Evolutionary conservation across 495 filamentous ascomycete species (phyloP), one percentile per base, ranked within the genome.

Genomic region (Viridothelium virens): DNA sequence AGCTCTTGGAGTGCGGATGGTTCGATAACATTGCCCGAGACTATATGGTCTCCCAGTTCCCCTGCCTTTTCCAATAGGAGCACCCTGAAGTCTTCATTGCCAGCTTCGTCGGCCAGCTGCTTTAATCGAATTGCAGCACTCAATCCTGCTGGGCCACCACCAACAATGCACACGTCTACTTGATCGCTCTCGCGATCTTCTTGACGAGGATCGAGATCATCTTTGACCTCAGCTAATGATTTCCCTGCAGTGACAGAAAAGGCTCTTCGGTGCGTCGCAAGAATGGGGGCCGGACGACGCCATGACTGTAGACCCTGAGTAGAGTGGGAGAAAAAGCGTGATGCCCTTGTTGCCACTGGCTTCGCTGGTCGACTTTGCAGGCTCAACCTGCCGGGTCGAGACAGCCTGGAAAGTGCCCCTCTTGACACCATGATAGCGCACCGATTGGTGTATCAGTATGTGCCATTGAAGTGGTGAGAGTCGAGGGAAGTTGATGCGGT

Each of bases 161-260:
- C 94, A 46, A 99, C 85, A 75, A 99, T 97, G 73, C 91, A 96
- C 10, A 97, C 93, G 78, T 97, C 94, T 31, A 97, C 94, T 75
- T 96, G 78, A 70, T 97, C 94, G 63, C 84, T 89, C 77, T 97
- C 94, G 65, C 94, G 86, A 61, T 96, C 91, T 63, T 90, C 77
- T 67, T 83, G 80, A 41, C 80, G 80, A 7, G 88, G 88, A 74
- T 96, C 89, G 68, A 92, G 91, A 10, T 88, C 87, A 66, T 89
- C 80, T 38, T 80, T 77, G n/a, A 67, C 66, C 47, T 84, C 78
- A 44, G 85, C 84, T 59, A 85, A 75, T 64, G 74, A 62, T 63
- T 67, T 63, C 63, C 72, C 63, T 11, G 66, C 31, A 38, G 68
- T 68, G 12, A 38, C 38, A n/a, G 66, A 65, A 7, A 70, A 36